Evolutionary conservation across 208 protist genomes (phyloP), one percentile per base, ranked within the genome.

Genomic region (Leishmania aethiopica): DNA sequence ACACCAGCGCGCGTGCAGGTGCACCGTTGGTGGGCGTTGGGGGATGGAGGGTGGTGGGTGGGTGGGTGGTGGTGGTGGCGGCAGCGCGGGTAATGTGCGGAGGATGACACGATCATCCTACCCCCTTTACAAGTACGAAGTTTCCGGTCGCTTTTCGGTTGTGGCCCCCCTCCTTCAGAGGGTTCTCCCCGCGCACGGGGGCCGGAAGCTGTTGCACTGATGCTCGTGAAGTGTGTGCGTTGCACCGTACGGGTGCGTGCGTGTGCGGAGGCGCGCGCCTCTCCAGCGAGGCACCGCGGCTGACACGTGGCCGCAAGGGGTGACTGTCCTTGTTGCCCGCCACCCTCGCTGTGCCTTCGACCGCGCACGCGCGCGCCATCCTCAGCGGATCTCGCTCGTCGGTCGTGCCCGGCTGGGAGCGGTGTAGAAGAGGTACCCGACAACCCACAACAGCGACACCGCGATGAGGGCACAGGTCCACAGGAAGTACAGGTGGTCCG

Each of bases 391-490:
- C 76, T 97, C 92, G 51, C 79, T 87, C 13, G 91, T 88, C 0
- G 94, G 91, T 10, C 87, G 84, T 17, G 94, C 87, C 40, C 80
- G 47, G 40, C 82, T 89, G n/a, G 92, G 92, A 4, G 92, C 69
- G n/a, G 94, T 95, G 87, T 95, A 95, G 81, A 95, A 95, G 37
- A 97, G 66, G 53, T 94, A 93, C 4, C 86, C 86, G 15, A 95
- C 83, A 75, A 91, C 45, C 84, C 80, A 80, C 83, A 96, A 60
- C 10, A 89, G 45, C 7, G 78, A 76, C 37, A 82, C 13, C 2
- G 86, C 60, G 10, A 83, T 66, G 25, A 92, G 57, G 25, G 32
- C 79, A 72, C 81, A 90, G 10, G 77, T 35, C 71, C 78, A 82
- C 15, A 97, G 69, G 35, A 89, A 75, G 49, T 89, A 81, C 4